Evolutionary conservation across 192 early-diverging fungal genomes (phyloP).

Genomic region (Chytriomyces sp.): DNA sequence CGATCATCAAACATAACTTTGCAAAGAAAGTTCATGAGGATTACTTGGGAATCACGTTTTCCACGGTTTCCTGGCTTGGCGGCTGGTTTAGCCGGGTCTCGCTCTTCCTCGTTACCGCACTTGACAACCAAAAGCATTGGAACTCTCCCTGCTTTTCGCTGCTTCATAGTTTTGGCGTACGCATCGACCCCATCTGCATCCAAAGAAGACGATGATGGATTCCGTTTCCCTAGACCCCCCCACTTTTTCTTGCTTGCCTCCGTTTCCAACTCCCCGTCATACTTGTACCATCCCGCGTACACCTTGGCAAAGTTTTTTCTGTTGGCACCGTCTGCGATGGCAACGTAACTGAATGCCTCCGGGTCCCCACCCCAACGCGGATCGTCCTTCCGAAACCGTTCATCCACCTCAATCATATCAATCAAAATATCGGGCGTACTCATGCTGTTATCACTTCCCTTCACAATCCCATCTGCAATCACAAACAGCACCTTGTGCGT

Average conservation of each 20-base stretch:
- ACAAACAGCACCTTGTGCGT: slow-evolving; percentile 88
- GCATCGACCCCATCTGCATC: slow-evolving; percentile 2
- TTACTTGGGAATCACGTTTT: slow-evolving; percentile 95
- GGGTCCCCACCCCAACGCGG: slow-evolving; percentile 46
- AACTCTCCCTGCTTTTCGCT: slow-evolving; percentile 39
- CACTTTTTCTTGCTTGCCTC: not conserved
- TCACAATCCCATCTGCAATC: slow-evolving; percentile 78
- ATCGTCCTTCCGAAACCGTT: slow-evolving; percentile 49
- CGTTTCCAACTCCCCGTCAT: slow-evolving; percentile 17
- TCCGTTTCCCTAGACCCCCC: not conserved
- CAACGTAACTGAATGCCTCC: slow-evolving; percentile 58
- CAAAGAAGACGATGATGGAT: not conserved
- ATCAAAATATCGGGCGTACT: slow-evolving; percentile 87
- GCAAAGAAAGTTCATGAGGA: slow-evolving; percentile 93
- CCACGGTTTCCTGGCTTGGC: slow-evolving; percentile 73
- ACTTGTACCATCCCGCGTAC: slow-evolving; percentile 55
- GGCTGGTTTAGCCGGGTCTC: slow-evolving; percentile 30
- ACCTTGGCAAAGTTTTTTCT: slow-evolving; percentile 90
- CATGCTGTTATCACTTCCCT: slow-evolving; percentile 72
- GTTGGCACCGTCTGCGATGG: slow-evolving; percentile 88
- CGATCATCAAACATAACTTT: slow-evolving; percentile 80
- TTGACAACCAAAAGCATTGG: slow-evolving; percentile 59
- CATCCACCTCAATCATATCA: slow-evolving; percentile 66
- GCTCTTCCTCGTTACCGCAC: slow-evolving; percentile 48
- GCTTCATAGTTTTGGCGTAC: slow-evolving; percentile 30